Evolutionary conservation across 805 yeast species (phyloP).

Genomic region (Wickerhamiella sorbophila): DNA sequence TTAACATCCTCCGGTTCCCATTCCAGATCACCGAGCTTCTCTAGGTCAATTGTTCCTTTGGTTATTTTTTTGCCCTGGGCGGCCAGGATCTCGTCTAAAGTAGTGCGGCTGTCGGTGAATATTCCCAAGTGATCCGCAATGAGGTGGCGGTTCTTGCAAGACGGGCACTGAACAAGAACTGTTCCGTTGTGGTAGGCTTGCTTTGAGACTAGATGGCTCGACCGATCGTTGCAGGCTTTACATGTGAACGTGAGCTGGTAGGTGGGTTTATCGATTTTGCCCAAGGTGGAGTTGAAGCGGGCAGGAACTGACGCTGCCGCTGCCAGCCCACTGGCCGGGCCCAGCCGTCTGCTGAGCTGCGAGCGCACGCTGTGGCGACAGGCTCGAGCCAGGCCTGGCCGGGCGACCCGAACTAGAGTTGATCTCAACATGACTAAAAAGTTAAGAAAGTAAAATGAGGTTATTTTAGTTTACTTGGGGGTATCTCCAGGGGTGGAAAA

Average conservation of each 20-base stretch:
- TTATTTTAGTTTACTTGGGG: too few species aligned
- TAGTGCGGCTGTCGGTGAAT: conserved; percentile 62
- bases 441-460: too few species aligned
- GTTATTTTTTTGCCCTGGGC: conserved; percentile 66
- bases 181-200: conserved; percentile 84
- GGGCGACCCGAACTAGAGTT: too few species aligned
- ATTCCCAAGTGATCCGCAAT: conserved; percentile 82
- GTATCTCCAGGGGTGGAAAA: too few species aligned
- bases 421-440: too few species aligned
- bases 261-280: conserved; percentile 58
- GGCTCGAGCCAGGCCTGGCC: too few species aligned
- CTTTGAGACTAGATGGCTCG: conserved; percentile 81
- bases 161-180: conserved; percentile 82
- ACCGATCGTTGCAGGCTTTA: conserved; percentile 68
- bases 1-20: conserved; percentile 15
- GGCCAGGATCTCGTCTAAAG: conserved; percentile 62
- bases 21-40: conserved; percentile 17
- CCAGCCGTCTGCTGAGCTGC: not conserved
- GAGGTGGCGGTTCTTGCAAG: conserved; percentile 73
- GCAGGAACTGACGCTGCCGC: not conserved
- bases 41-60: conserved; percentile 46
- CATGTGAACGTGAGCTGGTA: conserved; percentile 86
- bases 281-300: not conserved
- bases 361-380: too few species aligned
- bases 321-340: not conserved